Evolutionary conservation across 1,284 basidiomycete genomes (phyloP).

Genomic region (Butyriboletus appendiculatus): DNA sequence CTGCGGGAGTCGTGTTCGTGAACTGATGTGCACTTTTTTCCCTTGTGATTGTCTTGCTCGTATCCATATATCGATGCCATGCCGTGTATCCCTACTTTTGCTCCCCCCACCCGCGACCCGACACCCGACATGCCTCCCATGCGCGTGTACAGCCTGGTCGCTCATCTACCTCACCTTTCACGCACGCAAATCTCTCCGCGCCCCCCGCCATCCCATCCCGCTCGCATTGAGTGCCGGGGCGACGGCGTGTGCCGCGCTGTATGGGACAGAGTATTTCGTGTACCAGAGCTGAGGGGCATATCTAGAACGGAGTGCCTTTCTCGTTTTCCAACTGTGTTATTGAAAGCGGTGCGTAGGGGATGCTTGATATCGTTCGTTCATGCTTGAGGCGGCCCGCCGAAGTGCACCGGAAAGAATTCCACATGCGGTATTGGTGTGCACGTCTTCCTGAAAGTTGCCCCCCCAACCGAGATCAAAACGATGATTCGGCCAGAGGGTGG

Average conservation of each 20-base stretch:
- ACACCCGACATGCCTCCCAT: neutral
- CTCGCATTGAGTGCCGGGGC: constrained; percentile 39
- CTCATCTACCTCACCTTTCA: constrained; percentile 48
- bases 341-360: neutral
- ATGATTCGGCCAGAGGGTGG: neutral
- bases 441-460: neutral
- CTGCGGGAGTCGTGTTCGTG: neutral
- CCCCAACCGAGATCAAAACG: neutral
- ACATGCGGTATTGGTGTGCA: neutral
- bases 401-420: neutral
- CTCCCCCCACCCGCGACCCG: neutral
- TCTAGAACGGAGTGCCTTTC: neutral
- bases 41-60: neutral
- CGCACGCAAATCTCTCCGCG: constrained; percentile 34
- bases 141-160: constrained; percentile 42
- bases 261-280: constrained; percentile 47
- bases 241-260: constrained; percentile 38
- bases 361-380: neutral
- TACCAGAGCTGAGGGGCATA: constrained; percentile 28
- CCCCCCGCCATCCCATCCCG: constrained; percentile 38
- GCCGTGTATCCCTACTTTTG: neutral
- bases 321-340: neutral
- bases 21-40: neutral
- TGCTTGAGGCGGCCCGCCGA: neutral
- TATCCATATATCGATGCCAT: neutral